Conservation (phyloP, 164 flowering plant genomes). For the Nymphaea colorata region DNA sequence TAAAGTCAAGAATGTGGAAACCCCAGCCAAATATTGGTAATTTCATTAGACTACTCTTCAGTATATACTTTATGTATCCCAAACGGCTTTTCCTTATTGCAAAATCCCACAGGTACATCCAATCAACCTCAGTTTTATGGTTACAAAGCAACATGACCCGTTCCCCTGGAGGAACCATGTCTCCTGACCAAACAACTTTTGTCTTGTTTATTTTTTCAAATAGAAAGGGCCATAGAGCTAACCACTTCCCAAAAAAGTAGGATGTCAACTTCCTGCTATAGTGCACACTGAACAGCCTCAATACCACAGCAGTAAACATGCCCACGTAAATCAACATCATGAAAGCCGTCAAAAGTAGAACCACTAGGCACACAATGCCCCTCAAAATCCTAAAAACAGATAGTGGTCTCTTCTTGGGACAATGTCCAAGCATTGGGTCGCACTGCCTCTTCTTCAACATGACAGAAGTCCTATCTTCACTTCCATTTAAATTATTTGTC, state of each 20-base stretch:
- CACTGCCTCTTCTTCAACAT: background rate
- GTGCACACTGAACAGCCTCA: slow-evolving; percentile 60
- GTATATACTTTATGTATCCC: slow-evolving; percentile 76
- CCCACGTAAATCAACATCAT: slow-evolving; percentile 53
- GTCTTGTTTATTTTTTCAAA: slow-evolving; percentile 90
- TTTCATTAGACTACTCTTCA: slow-evolving; percentile 91
- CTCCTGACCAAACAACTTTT: slow-evolving; percentile 75
- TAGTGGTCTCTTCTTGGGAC: slow-evolving; percentile 30
- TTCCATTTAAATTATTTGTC: background rate
- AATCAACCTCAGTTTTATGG: slow-evolving; percentile 96
- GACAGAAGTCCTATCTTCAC: background rate
- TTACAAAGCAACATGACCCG: slow-evolving; percentile 77
- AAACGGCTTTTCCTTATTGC: slow-evolving; percentile 65
- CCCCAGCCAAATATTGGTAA: slow-evolving; percentile 88
- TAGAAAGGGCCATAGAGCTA: slow-evolving; percentile 85
- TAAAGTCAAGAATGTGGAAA: slow-evolving; percentile 80
- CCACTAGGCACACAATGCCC: slow-evolving; percentile 62
- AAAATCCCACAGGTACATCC: slow-evolving; percentile 99
- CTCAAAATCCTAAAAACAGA: slow-evolving; percentile 41
- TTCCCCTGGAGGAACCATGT: slow-evolving; percentile 49
- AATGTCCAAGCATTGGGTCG: slow-evolving; percentile 2
- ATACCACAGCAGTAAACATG: slow-evolving; percentile 25
- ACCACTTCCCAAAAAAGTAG: slow-evolving; percentile 67
- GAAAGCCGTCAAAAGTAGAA: slow-evolving; percentile 65
- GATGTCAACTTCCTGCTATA: slow-evolving; percentile 57